Evolutionary conservation across 441 rosid genomes (phyloP), one percentile per base, ranked within the genome.

Genomic region (Macaranga tanarius): DNA sequence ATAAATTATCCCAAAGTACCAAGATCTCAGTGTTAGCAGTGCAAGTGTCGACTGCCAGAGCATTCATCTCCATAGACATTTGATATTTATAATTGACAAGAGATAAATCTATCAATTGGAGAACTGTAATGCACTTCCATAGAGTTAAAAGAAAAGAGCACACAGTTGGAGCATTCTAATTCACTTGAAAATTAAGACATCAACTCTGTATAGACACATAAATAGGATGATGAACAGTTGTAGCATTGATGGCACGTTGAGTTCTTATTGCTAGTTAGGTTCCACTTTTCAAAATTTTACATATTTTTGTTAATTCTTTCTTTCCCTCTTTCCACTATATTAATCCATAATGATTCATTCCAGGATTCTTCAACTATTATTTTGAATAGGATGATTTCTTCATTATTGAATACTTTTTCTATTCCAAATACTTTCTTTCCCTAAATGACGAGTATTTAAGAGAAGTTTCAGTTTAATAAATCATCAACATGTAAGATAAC

Each of bases 401-500:
- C 0, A 16, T 28, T 31, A 1, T 31, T 31, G 38, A 31, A 31
- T 31, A 31, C 38, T 31, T 31, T 31, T 31, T 31, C 0, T n/a
- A 5, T 31, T 31, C 38, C 38, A 31, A 31, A 5, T 31, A 31
- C 4, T 31, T 31, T 31, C 38, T 31, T 31, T 31, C 12, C 2
- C n/a, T 55, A 16, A 20, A 66, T 50, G 70, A 63, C 23, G 59
- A 50, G 6, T 7, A 73, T 8, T 17, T 40, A 61, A 25, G 26
- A 54, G 16, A 17, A 47, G 22, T 9, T 62, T 28, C 26, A 45
- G 4, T 56, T 44, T 55, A 22, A 34, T 17, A 40, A 54, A 66
- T 60, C 45, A 40, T 31, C 10, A 10, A 34, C 19, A 15, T 50
- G 25, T 26, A 76, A 59, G 31, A 52, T 78, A 76, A 59, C 77